These are phyloP conservation scores for Tubosaeta sp. DNA, from an alignment of 768 basidiomycete species.

Conservation along the genomic window DNA sequence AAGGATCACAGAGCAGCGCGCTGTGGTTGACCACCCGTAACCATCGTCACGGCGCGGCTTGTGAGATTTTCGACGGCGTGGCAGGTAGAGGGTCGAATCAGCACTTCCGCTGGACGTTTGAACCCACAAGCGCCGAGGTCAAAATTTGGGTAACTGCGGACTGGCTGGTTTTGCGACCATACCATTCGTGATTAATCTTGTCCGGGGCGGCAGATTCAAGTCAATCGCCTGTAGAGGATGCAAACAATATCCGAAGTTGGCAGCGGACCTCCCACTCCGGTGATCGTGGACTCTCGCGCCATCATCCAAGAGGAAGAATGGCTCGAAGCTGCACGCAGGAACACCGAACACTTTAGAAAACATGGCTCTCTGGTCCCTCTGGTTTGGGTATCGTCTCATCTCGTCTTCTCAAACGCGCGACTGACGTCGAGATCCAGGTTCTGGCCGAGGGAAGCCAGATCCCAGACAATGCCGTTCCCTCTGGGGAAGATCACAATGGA, in stretches of 20 bases:
- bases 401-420: not conserved
- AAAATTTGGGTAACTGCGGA: no score
- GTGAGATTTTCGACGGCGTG: no score
- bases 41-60: no score
- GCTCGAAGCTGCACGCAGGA: constrained; percentile 27
- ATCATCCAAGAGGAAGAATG: constrained; percentile 26
- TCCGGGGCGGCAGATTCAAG: no score
- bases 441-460: constrained; percentile 29
- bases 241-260: constrained; percentile 16
- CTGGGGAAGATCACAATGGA: constrained; percentile 30
- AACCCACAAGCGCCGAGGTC: no score
- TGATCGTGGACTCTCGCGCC: constrained; percentile 6
- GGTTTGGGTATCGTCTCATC: constrained; percentile 24
- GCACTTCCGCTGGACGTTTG: no score
- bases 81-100: no score
- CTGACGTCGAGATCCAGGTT: constrained; percentile 11
- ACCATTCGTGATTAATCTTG: no score
- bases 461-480: constrained; percentile 32
- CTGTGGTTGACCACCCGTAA: no score
- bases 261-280: constrained; percentile 17
- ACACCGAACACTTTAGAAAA: constrained; percentile 25
- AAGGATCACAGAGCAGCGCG: no score
- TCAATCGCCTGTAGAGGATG: no score
- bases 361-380: constrained; percentile 29
- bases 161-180: no score